Evolutionary conservation across 306 rosid genomes (phyloP).

Genomic region (Cicer arietinum): DNA sequence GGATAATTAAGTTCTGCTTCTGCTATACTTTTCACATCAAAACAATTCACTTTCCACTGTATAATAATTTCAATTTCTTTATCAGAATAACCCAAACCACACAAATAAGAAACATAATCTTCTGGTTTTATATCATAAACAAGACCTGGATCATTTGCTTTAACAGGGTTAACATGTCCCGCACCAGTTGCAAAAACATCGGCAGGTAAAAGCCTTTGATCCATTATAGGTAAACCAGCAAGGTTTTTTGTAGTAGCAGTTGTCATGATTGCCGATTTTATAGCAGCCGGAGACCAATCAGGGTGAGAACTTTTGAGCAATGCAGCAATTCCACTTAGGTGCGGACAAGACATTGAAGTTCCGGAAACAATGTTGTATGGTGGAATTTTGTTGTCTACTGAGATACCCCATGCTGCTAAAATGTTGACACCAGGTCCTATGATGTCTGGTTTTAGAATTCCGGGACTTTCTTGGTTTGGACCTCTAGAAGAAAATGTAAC

Average conservation of each 20-base stretch:
- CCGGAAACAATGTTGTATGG: conserved; percentile 48
- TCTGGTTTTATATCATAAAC: conserved; percentile 51
- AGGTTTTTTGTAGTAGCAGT: conserved; percentile 45
- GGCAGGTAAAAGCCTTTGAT: conserved; percentile 51
- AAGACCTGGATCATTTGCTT: conserved; percentile 60
- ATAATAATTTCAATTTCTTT: conserved; percentile 38
- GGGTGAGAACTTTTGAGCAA: conserved; percentile 65
- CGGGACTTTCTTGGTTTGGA: conserved; percentile 55
- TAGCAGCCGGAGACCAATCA: conserved; percentile 70
- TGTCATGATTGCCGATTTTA: conserved; percentile 67
- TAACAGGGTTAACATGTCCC: conserved; percentile 64
- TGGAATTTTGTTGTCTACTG: conserved; percentile 50
- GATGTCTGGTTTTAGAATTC: conserved; percentile 67
- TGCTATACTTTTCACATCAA: conserved; percentile 31
- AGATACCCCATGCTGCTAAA: conserved; percentile 58
- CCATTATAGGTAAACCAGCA: conserved; percentile 41
- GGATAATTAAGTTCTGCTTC: conserved; percentile 67
- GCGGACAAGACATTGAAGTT: conserved; percentile 69
- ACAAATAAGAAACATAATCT: conserved; percentile 64
- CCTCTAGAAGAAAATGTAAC: conserved; percentile 66
- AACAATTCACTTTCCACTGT: conserved; percentile 48
- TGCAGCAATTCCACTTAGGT: conserved; percentile 64
- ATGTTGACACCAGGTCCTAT: conserved; percentile 62
- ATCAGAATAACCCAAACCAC: conserved; percentile 59
- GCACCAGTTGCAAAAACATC: conserved; percentile 65